phyloP scores from a whole-genome alignment of 1,284 basidiomycete species.

The Gomphus bonarii region DNA sequence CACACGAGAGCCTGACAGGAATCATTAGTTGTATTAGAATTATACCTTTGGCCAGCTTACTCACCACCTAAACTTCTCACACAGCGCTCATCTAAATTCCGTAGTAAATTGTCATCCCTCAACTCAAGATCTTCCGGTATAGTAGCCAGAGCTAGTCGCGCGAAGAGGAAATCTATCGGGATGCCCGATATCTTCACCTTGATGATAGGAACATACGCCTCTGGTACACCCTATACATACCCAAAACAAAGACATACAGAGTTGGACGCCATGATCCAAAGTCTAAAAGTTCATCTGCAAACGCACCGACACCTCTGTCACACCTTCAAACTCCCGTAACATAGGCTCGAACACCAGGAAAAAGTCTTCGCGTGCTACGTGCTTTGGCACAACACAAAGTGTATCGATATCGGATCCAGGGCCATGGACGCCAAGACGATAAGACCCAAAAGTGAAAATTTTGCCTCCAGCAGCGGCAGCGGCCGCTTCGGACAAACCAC shows the following conservation, averaged over 20 bases:
- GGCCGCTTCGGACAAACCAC: conserved; percentile 79
- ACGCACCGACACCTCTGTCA: conserved; percentile 83
- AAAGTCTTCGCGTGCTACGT: conserved; percentile 93
- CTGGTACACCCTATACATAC: conserved; percentile 72
- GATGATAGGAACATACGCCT: conserved; percentile 94
- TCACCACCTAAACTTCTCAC: conserved; percentile 89
- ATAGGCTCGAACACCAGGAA: conserved; percentile 88
- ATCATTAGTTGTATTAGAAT: conserved; percentile 3
- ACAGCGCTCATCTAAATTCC: conserved; percentile 90
- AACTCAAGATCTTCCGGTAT: conserved; percentile 90
- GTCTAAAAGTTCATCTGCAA: neutral
- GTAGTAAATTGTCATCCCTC: conserved; percentile 84
- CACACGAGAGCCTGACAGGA: conserved; percentile 73
- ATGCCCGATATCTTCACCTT: conserved; percentile 88
- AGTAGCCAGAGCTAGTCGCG: conserved; percentile 69
- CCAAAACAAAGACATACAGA: conserved; percentile 1
- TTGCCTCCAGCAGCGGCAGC: conserved; percentile 89
- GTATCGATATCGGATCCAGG: conserved; percentile 98
- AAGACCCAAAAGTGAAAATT: conserved; percentile 98
- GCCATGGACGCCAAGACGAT: conserved; percentile 92
- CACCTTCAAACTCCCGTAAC: conserved; percentile 80
- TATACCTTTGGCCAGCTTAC: conserved; percentile 14
- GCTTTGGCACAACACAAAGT: conserved; percentile 95
- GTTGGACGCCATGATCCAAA: neutral
- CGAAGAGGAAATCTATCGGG: conserved; percentile 91